These are phyloP conservation scores for Nigrograna mackinnonii DNA, from an alignment of 2,329 filamentous ascomycete genomes.

Conservation along the genomic window DNA sequence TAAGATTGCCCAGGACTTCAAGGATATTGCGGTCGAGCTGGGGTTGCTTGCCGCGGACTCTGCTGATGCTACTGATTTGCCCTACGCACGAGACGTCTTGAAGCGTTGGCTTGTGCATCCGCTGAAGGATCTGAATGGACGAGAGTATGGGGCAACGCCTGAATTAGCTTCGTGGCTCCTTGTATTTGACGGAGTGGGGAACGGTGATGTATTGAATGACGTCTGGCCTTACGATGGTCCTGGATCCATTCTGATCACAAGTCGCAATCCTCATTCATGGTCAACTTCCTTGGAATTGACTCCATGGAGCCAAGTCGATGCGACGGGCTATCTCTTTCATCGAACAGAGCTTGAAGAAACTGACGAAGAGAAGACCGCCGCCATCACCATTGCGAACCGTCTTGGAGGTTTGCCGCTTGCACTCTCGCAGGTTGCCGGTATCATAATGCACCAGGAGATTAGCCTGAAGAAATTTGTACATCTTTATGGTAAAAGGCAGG, in stretches of 20 bases:
- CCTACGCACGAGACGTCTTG: constrained; percentile 3
- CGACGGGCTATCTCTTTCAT: neutral
- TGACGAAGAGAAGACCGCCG: neutral
- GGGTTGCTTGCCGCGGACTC: constrained; percentile 7
- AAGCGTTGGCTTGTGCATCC: constrained; percentile 14
- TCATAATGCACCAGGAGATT: neutral
- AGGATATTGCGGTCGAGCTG: constrained; percentile 7
- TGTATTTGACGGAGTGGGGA: constrained; percentile 12
- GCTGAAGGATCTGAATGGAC: constrained; percentile 1
- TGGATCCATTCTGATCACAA: constrained; percentile 16
- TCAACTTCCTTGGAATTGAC: constrained; percentile 2
- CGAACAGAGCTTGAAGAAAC: neutral
- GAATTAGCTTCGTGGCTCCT: constrained; percentile 13
- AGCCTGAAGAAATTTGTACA: neutral
- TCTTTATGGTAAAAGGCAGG: neutral
- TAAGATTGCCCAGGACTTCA: constrained; percentile 9
- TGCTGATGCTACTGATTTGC: constrained; percentile 7
- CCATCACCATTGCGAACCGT: neutral
- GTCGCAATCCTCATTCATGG: constrained; percentile 7
- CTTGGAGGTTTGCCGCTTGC: neutral
- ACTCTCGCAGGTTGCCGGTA: neutral
- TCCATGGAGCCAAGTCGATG: neutral
- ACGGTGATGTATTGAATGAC: constrained; percentile 4
- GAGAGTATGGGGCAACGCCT: neutral
- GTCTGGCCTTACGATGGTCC: constrained; percentile 12